A percentile compares a stretch with the other conserved stretches of the same genome.
These are phyloP conservation scores for Ceratobasidium sp. DNA, from an alignment of 1,284 basidiomycete genomes.

Conservation along the genomic window DNA sequence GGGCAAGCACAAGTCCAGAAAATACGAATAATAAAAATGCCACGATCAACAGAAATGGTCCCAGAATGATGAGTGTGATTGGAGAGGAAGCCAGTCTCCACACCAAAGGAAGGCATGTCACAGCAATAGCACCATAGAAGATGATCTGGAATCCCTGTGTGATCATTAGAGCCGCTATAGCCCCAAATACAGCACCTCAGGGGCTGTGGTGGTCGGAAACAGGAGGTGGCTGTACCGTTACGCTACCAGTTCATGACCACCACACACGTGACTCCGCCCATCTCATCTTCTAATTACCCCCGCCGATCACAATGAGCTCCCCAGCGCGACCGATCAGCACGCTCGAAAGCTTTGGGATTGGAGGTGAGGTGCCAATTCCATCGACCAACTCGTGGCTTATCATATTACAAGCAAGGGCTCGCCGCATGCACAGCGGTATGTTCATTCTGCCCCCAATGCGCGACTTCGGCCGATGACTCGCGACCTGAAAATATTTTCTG, in stretches of 20 bases:
- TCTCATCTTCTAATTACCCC: background rate
- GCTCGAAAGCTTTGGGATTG: constrained; percentile 80
- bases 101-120: constrained; percentile 27
- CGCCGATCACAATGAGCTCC: constrained; percentile 10
- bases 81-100: constrained; percentile 55
- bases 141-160: constrained; percentile 13
- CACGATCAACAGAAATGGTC: constrained; percentile 61
- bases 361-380: constrained; percentile 62
- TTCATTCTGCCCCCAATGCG: constrained; percentile 35
- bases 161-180: constrained; percentile 7
- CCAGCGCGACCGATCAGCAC: constrained; percentile 59
- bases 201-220: background rate
- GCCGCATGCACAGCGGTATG: constrained; percentile 87
- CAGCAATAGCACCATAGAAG: constrained; percentile 3
- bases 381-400: background rate
- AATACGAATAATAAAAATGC: constrained; percentile 56
- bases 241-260: background rate
- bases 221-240: constrained; percentile 32
- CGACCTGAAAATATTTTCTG: background rate
- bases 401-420: constrained; percentile 48
- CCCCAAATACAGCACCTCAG: background rate
- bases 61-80: constrained; percentile 65
- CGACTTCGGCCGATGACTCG: background rate
- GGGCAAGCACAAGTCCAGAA: constrained; percentile 62
- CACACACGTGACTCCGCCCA: constrained; percentile 1